Percentiles rank a stretch among this genome's conserved stretches.
These are phyloP conservation scores for Pseudocercospora macadamiae DNA, from an alignment of 2,329 filamentous ascomycete species.

Conservation along the genomic window DNA sequence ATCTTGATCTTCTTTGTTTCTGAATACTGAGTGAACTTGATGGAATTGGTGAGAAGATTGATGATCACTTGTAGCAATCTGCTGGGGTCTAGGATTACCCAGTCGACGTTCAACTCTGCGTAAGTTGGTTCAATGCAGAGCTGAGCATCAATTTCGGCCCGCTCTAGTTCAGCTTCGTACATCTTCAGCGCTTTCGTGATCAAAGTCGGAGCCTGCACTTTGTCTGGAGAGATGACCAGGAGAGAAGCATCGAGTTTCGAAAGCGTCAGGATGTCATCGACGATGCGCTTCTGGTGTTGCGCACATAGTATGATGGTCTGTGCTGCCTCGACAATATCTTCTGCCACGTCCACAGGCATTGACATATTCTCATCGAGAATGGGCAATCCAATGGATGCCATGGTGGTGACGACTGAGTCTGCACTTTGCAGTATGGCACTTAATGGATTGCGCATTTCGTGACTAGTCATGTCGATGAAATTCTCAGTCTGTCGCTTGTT, in stretches of 20 bases:
- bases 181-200: constrained; percentile 40
- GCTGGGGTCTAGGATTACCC: constrained; percentile 47
- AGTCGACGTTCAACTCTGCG: constrained; percentile 40
- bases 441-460: constrained; percentile 50
- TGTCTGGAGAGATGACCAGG: constrained; percentile 46
- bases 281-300: constrained; percentile 52
- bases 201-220: constrained; percentile 41
- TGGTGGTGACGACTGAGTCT: constrained; percentile 44
- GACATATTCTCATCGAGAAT: constrained; percentile 32
- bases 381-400: constrained; percentile 28
- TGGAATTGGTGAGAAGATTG: constrained; percentile 50
- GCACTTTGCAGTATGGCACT: constrained; percentile 47
- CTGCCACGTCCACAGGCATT: constrained; percentile 19
- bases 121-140: constrained; percentile 42
- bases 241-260: constrained; percentile 51
- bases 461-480: constrained; percentile 44
- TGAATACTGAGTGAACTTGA: constrained; percentile 50
- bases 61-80: constrained; percentile 49
- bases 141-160: constrained; percentile 32
- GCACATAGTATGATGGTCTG: constrained; percentile 51
- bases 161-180: constrained; percentile 36
- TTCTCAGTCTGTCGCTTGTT: constrained; percentile 42
- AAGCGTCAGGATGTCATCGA: constrained; percentile 52
- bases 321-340: constrained; percentile 35
- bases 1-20: constrained; percentile 42